Evolutionary conservation across 208 protist species (phyloP).

Genomic region (Leishmania tarentolae): DNA sequence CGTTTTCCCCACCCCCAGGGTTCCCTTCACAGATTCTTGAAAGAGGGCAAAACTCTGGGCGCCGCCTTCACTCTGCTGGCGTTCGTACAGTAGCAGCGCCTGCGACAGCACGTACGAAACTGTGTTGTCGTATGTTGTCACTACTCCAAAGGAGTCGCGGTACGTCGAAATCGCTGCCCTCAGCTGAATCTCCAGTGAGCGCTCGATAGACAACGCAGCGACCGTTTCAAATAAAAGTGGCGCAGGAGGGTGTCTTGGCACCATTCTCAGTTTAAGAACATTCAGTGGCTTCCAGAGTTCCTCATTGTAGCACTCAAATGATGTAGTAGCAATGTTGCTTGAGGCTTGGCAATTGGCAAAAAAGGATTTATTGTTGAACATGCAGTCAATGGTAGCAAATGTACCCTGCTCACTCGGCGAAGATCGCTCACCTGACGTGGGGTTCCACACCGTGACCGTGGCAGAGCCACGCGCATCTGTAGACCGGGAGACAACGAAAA

Average conservation of each 20-base stretch:
- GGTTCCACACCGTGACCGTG: constrained; percentile 83
- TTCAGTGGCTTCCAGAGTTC: constrained; percentile 91
- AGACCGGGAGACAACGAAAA: constrained; percentile 80
- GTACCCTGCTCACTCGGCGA: constrained; percentile 42
- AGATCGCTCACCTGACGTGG: constrained; percentile 64
- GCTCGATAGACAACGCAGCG: constrained; percentile 44
- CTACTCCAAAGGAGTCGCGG: constrained; percentile 75
- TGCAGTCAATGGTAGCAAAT: constrained; percentile 73
- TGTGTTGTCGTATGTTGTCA: constrained; percentile 76
- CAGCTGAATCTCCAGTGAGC: constrained; percentile 57
- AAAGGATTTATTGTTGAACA: constrained; percentile 88
- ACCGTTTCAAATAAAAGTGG: constrained; percentile 59
- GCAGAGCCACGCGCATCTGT: constrained; percentile 29
- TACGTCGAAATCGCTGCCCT: constrained; percentile 49
- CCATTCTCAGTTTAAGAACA: constrained; percentile 86
- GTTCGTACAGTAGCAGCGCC: constrained; percentile 85
- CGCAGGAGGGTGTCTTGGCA: constrained; percentile 72
- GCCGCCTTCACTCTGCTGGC: constrained; percentile 47
- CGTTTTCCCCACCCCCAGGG: constrained; percentile 84
- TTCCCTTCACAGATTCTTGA: constrained; percentile 80
- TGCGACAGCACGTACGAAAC: constrained; percentile 83
- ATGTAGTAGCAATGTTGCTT: constrained; percentile 47
- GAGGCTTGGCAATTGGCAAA: constrained; percentile 89
- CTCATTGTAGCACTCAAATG: constrained; percentile 91
- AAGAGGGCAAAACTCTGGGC: constrained; percentile 73